Conservation (phyloP, 2,329 filamentous ascomycete genomes). For the Colletotrichum nymphaeae region DNA sequence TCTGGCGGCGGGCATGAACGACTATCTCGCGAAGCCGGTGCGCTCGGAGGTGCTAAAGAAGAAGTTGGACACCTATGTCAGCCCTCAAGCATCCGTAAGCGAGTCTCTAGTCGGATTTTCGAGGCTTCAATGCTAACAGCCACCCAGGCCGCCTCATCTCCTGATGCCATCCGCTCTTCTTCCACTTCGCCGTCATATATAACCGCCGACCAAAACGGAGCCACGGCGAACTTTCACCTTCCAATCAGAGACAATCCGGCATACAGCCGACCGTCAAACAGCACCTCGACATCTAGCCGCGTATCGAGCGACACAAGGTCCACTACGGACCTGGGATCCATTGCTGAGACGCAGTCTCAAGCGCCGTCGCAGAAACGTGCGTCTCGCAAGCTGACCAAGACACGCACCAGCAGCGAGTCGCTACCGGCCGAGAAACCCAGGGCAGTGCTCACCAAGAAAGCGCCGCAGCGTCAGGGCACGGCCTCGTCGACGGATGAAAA, state of each 20-base stretch:
- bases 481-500: constrained; percentile 29
- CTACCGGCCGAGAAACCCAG: constrained; percentile 46
- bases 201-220: constrained; percentile 35
- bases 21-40: constrained; percentile 97
- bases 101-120: background rate
- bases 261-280: constrained; percentile 38
- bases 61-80: constrained; percentile 75
- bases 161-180: constrained; percentile 23
- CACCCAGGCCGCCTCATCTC: constrained; percentile 6
- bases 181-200: constrained; percentile 38
- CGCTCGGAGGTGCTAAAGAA: constrained; percentile 86
- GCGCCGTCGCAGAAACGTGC: constrained; percentile 46
- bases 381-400: constrained; percentile 56
- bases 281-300: constrained; percentile 40
- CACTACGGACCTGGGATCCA: constrained; percentile 42
- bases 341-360: constrained; percentile 37
- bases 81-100: constrained; percentile 42
- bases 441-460: constrained; percentile 52
- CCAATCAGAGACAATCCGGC: constrained; percentile 40
- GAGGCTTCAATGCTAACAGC: constrained; percentile 4
- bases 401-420: constrained; percentile 49
- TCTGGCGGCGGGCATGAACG: constrained; percentile 96
- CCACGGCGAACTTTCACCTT: constrained; percentile 30
- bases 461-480: constrained; percentile 45
- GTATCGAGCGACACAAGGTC: constrained; percentile 48